Base-by-base conservation (phyloP, 352 stramenopile genomes). In the Pythium dissotocum region DNA sequence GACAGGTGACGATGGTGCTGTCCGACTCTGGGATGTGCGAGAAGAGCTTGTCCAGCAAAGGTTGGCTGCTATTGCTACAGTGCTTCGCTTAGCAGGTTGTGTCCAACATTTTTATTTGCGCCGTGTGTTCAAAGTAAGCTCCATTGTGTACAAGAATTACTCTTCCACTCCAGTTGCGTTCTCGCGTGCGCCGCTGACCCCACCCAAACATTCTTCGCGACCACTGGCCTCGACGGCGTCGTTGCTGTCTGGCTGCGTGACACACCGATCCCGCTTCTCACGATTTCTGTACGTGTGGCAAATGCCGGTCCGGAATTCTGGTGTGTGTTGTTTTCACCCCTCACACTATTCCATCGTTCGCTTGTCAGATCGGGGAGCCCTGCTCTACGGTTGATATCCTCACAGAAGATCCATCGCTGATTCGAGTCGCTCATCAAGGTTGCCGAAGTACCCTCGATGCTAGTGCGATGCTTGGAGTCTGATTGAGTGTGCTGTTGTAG, bases 101-200 rank as follows among this genome's bases (percentile, higher is more conserved):
- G 14, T 26, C 4, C 28, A 46, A 60, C 28, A 21, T 24, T 24
- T 7, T 33, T 54, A 16, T 16, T 32, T 54, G 48, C 13, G 13
- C 13, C 5, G 52, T 16, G 16, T 49, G 5, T 26, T 7, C 16
- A 5, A 36, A 68, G 52, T 59, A 57, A 64, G 32, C 54, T 55
- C 9, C 46, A 46, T 5, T 65, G 58, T 13, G 38, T 57, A 2
- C 40, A 58, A 52, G 54, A 72, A 16, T 65, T 68, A 18, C 35
- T 61, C 1, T 63, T 61, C 46, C 53, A 68, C 59, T 56, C 44
- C 4, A 72, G 56, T 33, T 66, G 49, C 63, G 58, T 78, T 60
- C 4, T 80, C 80, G 62, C 88, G 74, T 46, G 88, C 62, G 64
- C 89, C 79, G 69, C 88, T 82, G 80, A 91, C 80, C 36, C 77